Evolutionary conservation across 2,329 filamentous ascomycete species (phyloP), one percentile per base, ranked within the genome.

Genomic region (Colletotrichum theobromicola): DNA sequence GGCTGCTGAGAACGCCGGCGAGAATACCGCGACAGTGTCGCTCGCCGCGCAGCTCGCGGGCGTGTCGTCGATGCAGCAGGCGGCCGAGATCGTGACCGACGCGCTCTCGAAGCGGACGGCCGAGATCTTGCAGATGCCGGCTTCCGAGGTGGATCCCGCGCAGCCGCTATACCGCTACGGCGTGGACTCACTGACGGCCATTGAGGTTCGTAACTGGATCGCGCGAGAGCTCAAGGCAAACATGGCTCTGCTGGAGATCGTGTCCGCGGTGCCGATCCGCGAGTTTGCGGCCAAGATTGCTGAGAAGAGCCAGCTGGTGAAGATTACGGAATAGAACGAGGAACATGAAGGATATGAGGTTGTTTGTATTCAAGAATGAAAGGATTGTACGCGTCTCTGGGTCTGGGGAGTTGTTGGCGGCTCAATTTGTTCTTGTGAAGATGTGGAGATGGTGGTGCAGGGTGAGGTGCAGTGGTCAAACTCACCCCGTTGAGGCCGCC

Each of bases 191-290:
- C 67, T 79, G 9, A 67, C 77, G 4, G 77, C 64, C 2, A 58
- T 80, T 12, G 77, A 80, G 30, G 21, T 80, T 34, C 35, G 76
- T 3, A 69, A 50, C 8, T 80, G 79, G 79, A 84, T 90, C 8
- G 80, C 84, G 2, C 81, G 83, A 64, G 86, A 87, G 75, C 86
- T 86, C 21, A 82, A 82, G 4, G 86, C 85, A 0, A 83, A 87
- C 66, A 78, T 89, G 5, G 85, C 86, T 0, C 84, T 89, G 3
- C 88, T 89, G 76, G 87, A 89, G 68, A 83, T 89, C 16, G 77
- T 89, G 67, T 85, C 85, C 46, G 85, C 86, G 64, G 81, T 77
- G 50, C 85, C 84, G 10, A 81, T 88, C 30, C 75, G 76, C 0
- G 82, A 86, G 58, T 76, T 88, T 70, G 83, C 85, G 9, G 77